These are phyloP conservation scores for Chrysoporthe puriensis DNA, from an alignment of 2,329 filamentous ascomycete species.

Conservation along the genomic window DNA sequence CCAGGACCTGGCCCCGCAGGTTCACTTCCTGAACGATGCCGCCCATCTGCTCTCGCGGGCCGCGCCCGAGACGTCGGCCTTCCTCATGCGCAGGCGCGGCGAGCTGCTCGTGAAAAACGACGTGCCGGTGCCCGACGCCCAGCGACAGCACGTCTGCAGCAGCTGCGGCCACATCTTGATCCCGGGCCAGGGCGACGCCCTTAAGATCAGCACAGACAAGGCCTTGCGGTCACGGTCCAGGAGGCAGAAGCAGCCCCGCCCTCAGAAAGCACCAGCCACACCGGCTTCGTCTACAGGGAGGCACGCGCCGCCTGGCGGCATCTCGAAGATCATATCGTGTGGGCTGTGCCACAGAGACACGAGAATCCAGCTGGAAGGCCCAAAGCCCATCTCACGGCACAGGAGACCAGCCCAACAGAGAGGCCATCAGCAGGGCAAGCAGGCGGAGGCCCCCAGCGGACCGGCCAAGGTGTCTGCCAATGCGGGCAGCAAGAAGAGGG, in stretches of 20 bases:
- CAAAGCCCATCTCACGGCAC: conserved; percentile 37
- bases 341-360: conserved; percentile 50
- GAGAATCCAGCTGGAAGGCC: conserved; percentile 44
- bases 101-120: conserved; percentile 53
- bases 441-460: conserved; percentile 24
- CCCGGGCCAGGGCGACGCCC: conserved; percentile 48
- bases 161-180: conserved; percentile 66
- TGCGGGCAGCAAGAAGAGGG: conserved; percentile 66
- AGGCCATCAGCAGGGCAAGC: neutral
- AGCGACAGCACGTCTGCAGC: conserved; percentile 59
- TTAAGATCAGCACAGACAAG: conserved; percentile 44
- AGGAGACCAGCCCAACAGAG: conserved; percentile 31
- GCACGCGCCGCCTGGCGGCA: conserved; percentile 29
- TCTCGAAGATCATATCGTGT: conserved; percentile 49
- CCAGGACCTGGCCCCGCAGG: conserved; percentile 34
- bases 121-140: conserved; percentile 48
- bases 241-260: conserved; percentile 22
- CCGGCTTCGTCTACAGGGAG: conserved; percentile 1
- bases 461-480: conserved; percentile 48
- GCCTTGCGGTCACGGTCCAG: conserved; percentile 60
- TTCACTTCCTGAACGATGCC: conserved; percentile 59
- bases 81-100: conserved; percentile 60
- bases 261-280: neutral
- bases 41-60: conserved; percentile 58
- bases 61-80: conserved; percentile 61